Evolutionary conservation across 1,139 yeast species (phyloP).

Genomic region (Yamadazyma epiphylla): DNA sequence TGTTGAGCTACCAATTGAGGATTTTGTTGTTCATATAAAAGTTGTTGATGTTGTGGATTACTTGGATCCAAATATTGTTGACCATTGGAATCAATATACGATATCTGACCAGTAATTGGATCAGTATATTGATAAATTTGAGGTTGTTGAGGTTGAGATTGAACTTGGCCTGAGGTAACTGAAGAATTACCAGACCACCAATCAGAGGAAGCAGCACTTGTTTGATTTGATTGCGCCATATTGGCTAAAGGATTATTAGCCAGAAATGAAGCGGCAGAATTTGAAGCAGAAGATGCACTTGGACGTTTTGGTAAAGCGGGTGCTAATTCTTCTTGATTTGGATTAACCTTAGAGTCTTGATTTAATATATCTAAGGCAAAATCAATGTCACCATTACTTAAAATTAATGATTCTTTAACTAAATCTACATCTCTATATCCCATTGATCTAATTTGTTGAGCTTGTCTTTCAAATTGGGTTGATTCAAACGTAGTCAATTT

Average conservation of each 20-base stretch:
- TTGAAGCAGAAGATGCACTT: constrained; percentile 6
- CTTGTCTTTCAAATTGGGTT: constrained; percentile 35
- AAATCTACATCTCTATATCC: constrained; percentile 49
- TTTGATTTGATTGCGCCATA: constrained; percentile 8
- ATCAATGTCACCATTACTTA: constrained; percentile 46
- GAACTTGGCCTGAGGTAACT: constrained; percentile 9
- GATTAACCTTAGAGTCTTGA: constrained; percentile 35
- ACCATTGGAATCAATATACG: constrained; percentile 55
- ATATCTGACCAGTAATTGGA: constrained; percentile 57
- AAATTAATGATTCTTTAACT: constrained; percentile 46
- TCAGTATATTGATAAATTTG: constrained; percentile 60
- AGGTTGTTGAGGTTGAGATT: constrained; percentile 21
- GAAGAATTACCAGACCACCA: constrained; percentile 26
- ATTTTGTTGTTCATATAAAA: constrained; percentile 40
- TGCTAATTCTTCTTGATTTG: constrained; percentile 31
- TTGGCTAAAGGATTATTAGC: constrained; percentile 16
- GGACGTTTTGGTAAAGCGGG: constrained; percentile 51
- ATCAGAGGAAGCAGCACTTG: constrained; percentile 14
- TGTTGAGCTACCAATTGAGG: constrained; percentile 44
- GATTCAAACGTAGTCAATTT: constrained; percentile 41
- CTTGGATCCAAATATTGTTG: constrained; percentile 57
- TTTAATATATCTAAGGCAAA: constrained; percentile 47
- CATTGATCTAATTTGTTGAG: constrained; percentile 34
- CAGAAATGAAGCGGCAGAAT: constrained; percentile 10
- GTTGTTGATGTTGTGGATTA: constrained; percentile 52